Base-by-base conservation (phyloP, 805 yeast species). In the Kluyveromyces siamensis region DNA sequence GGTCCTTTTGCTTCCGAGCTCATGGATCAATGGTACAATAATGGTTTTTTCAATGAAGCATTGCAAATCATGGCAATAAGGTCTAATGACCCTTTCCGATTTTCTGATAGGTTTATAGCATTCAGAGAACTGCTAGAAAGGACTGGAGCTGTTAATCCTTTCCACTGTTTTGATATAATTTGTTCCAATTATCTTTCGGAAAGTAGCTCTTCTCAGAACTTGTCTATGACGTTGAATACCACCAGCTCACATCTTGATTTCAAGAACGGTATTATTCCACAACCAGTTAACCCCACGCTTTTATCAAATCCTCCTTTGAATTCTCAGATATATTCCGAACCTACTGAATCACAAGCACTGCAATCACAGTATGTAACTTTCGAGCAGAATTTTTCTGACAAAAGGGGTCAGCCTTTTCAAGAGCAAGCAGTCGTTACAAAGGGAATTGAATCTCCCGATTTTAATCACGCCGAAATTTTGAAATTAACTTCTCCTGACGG, bases 1-100 rank as follows among this genome's bases (percentile, higher is more conserved):
- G 96, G 96, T n/a, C 96, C 96, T 2, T 88, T 87, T 66, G 73
- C 74, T 38, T 85, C 91, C 2, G 63, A 66, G 36, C 67, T 77
- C 65, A 88, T 88, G 96, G 87, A 84, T 55, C 79, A 73, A 45
- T 88, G 96, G 96, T 78, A 77, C 51, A 64, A 76, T 10, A 75
- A 75, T 40, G 80, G 82, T 2, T 85, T 81, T 67, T 74, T 87
- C 55, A 73, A 72, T 47, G 74, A 73, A 14, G 76, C 74, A 52
- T 70, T 87, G 55, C 72, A 70, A 45, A 71, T 89, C 47, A 72
- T 81, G 40, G 74, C 91, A 21, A 6, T 43, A 35, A 52, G 56
- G 14, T 39, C 59, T 13, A 46, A 50, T 10, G 64, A 60, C 37
- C 65, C 68, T 6, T 59, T 61, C 36, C 60, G 59, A 25, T 57